phyloP scores from a whole-genome alignment of 2,329 filamentous ascomycete species.

The Colletotrichum scovillei region DNA sequence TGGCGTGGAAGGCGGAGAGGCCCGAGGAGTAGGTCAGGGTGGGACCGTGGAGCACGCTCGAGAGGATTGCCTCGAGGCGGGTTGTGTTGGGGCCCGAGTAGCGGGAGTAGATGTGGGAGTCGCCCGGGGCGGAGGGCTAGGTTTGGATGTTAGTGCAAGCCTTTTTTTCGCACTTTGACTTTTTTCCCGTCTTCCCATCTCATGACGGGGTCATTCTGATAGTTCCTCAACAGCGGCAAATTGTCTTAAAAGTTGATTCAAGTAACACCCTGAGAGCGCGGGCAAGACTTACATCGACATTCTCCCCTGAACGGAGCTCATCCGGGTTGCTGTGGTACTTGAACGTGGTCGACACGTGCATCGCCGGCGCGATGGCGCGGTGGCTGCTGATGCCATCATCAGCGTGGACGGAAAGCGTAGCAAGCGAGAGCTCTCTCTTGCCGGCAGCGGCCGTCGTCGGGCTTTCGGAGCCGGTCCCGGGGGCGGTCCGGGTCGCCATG shows the following conservation, averaged over 20 bases:
- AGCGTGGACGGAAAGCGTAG: conserved; percentile 83
- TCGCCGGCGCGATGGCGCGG: conserved; percentile 84
- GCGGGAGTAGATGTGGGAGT: conserved; percentile 87
- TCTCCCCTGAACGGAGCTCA: conserved; percentile 63
- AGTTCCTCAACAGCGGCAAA: neutral
- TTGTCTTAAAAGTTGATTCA: neutral
- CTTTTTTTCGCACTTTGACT: neutral
- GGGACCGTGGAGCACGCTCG: conserved; percentile 76
- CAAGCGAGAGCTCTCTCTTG: conserved; percentile 60
- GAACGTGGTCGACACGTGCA: conserved; percentile 94
- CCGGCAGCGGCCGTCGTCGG: neutral
- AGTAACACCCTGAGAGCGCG: neutral
- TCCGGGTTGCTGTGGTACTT: conserved; percentile 81
- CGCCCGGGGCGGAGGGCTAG: conserved; percentile 61
- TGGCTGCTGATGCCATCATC: conserved; percentile 81
- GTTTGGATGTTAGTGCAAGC: conserved; percentile 31
- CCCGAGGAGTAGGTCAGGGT: conserved; percentile 85
- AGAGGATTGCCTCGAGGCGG: conserved; percentile 86
- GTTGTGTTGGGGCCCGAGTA: conserved; percentile 81
- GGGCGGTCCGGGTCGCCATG: neutral
- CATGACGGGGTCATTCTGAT: neutral
- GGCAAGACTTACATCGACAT: conserved; percentile 64
- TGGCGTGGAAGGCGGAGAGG: conserved; percentile 87
- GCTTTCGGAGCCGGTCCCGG: conserved; percentile 1
- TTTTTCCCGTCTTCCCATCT: neutral